A percentile compares a stretch with the other conserved stretches of the same genome.
Evolutionary conservation across 2,329 filamentous ascomycete genomes (phyloP).

Genomic region (Fusarium albidum): DNA sequence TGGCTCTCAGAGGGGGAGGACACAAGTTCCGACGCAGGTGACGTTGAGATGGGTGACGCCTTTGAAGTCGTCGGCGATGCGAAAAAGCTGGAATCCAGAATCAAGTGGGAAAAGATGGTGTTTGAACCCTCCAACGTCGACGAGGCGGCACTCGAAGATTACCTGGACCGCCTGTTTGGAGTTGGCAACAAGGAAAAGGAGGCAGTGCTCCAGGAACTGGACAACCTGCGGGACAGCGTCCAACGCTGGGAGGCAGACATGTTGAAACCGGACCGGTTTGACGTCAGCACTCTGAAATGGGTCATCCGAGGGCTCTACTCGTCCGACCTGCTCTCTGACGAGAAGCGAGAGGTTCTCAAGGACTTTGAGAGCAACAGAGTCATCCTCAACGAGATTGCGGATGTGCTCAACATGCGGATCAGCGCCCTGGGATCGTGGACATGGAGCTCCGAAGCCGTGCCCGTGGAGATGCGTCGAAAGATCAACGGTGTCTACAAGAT

Average conservation of each 20-base stretch:
- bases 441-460: constrained; percentile 52
- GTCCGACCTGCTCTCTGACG: constrained; percentile 54
- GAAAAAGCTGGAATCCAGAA: constrained; percentile 48
- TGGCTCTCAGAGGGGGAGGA: constrained; percentile 49
- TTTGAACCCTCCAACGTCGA: constrained; percentile 52
- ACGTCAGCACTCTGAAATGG: constrained; percentile 45
- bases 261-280: constrained; percentile 47
- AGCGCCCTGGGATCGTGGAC: constrained; percentile 54
- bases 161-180: constrained; percentile 54
- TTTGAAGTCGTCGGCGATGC: constrained; percentile 53
- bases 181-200: constrained; percentile 34
- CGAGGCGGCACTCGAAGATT: constrained; percentile 46
- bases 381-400: constrained; percentile 57
- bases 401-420: constrained; percentile 62
- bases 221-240: constrained; percentile 41
- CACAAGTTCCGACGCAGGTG: constrained; percentile 13
- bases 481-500: constrained; percentile 58
- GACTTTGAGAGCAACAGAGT: constrained; percentile 52
- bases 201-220: constrained; percentile 33
- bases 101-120: constrained; percentile 54
- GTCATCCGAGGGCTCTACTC: constrained; percentile 52
- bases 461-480: constrained; percentile 55
- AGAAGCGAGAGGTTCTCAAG: constrained; percentile 51
- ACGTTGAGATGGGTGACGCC: constrained; percentile 43
- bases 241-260: constrained; percentile 43